Conservation (phyloP, 78 protist genomes). For the Diacronema lutheri region DNA sequence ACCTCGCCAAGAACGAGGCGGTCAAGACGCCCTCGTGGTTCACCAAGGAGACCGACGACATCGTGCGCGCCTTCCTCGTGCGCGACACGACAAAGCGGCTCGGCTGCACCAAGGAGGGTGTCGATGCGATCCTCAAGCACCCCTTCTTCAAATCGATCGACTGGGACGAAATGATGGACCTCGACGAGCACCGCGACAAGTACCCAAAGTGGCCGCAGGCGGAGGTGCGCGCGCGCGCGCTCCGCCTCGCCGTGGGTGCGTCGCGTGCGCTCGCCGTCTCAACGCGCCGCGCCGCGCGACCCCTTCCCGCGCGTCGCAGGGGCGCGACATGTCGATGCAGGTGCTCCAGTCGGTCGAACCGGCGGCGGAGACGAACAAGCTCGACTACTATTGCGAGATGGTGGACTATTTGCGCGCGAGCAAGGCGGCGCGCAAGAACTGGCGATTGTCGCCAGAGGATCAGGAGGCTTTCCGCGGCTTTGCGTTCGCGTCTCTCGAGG, state of each 20-base stretch:
- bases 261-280: too few relatives aligned
- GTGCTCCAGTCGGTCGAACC: neutral
- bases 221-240: too few relatives aligned
- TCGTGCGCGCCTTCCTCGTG: neutral
- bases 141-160: conserved; percentile 31
- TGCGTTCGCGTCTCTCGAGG: neutral
- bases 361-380: neutral
- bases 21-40: neutral
- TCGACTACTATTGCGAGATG: conserved; percentile 6
- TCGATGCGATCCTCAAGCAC: conserved; percentile 32
- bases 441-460: neutral
- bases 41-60: neutral
- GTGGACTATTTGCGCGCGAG: neutral
- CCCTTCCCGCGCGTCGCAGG: too few relatives aligned
- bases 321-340: too few relatives aligned
- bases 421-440: neutral
- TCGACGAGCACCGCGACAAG: neutral
- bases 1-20: neutral
- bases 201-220: neutral
- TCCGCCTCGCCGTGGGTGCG: too few relatives aligned
- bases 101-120: conserved; percentile 29
- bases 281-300: too few relatives aligned
- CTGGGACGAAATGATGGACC: conserved; percentile 20
- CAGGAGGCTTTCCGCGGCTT: neutral
- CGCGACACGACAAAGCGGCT: conserved; percentile 17